phyloP scores from a whole-genome alignment of 2,329 filamentous ascomycete genomes.

The Tolypocladium nubicola region DNA sequence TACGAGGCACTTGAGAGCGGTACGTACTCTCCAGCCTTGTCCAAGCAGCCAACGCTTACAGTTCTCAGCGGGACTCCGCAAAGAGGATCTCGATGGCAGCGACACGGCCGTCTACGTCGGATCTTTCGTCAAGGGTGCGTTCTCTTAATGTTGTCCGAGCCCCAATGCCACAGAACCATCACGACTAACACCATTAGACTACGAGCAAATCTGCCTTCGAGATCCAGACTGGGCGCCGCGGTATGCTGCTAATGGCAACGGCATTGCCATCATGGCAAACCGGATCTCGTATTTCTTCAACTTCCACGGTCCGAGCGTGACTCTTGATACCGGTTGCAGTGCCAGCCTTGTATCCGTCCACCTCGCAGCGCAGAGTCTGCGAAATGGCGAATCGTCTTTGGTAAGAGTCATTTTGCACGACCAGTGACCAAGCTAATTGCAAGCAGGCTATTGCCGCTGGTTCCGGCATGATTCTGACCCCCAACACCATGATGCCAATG shows the following conservation, averaged over 20 bases:
- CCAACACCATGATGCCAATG: constrained; percentile 46
- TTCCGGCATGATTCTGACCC: constrained; percentile 41
- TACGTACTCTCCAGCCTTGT: constrained; percentile 9
- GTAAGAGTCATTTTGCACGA: constrained; percentile 12
- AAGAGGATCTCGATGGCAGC: constrained; percentile 31
- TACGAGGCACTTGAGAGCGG: constrained; percentile 42
- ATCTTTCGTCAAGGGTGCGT: constrained; percentile 36
- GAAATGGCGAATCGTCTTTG: constrained; percentile 30
- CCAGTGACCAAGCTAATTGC: neutral
- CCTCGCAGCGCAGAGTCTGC: constrained; percentile 38
- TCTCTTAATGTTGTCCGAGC: neutral
- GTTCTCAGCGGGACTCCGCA: constrained; percentile 29
- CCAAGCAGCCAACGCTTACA: neutral
- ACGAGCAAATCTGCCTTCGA: constrained; percentile 37
- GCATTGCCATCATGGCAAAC: constrained; percentile 43
- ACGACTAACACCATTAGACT: constrained; percentile 22
- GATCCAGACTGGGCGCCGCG: constrained; percentile 39
- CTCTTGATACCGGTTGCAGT: constrained; percentile 49
- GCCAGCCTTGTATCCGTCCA: constrained; percentile 44
- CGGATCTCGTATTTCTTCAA: constrained; percentile 46
- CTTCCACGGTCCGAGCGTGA: constrained; percentile 44
- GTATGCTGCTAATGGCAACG: constrained; percentile 42
- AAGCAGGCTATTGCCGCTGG: constrained; percentile 37
- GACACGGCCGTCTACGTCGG: constrained; percentile 39
- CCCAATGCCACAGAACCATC: neutral